Conservation (phyloP, 768 basidiomycete genomes). For the Russula ochroleuca region DNA sequence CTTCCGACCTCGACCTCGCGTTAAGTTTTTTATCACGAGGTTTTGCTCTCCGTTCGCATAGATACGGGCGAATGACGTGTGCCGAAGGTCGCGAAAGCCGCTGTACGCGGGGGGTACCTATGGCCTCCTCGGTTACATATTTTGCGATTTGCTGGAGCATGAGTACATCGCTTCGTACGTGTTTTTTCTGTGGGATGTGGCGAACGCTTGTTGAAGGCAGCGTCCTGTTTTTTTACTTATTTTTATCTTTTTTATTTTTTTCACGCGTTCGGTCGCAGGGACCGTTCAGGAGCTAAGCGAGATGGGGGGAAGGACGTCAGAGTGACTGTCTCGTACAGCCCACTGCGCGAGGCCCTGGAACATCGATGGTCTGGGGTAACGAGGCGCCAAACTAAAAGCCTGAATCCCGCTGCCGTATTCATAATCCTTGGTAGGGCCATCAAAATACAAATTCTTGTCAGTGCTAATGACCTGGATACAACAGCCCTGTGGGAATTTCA, state of each 20-base stretch:
- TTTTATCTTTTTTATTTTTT: slow-evolving; percentile 14
- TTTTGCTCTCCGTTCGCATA: slow-evolving; percentile 34
- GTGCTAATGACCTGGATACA: slow-evolving; percentile 3
- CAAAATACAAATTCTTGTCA: neutral
- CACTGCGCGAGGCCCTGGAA: slow-evolving; percentile 57
- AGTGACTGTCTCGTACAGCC: slow-evolving; percentile 57
- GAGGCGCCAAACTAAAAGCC: slow-evolving; percentile 73
- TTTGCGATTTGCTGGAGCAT: slow-evolving; percentile 86
- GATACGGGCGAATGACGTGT: slow-evolving; percentile 76
- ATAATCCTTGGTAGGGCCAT: slow-evolving; percentile 58
- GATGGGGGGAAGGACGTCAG: slow-evolving; percentile 57
- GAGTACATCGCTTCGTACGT: slow-evolving; percentile 82
- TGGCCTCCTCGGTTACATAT: slow-evolving; percentile 89
- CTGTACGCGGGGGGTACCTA: slow-evolving; percentile 93
- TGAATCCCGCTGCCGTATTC: slow-evolving; percentile 73
- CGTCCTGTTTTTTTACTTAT: neutral
- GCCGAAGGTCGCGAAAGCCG: slow-evolving; percentile 66
- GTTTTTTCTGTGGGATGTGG: neutral
- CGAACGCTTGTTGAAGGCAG: slow-evolving; percentile 1
- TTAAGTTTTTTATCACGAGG: slow-evolving; percentile 4
- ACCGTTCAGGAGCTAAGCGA: slow-evolving; percentile 53
- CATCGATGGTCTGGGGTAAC: slow-evolving; percentile 68
- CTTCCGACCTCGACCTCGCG: slow-evolving; percentile 10
- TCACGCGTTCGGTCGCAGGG: slow-evolving; percentile 38
- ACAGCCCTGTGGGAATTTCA: slow-evolving; percentile 85